phyloP scores from a whole-genome alignment of 73 alveolate species.

The Tetrahymena thermophila region DNA sequence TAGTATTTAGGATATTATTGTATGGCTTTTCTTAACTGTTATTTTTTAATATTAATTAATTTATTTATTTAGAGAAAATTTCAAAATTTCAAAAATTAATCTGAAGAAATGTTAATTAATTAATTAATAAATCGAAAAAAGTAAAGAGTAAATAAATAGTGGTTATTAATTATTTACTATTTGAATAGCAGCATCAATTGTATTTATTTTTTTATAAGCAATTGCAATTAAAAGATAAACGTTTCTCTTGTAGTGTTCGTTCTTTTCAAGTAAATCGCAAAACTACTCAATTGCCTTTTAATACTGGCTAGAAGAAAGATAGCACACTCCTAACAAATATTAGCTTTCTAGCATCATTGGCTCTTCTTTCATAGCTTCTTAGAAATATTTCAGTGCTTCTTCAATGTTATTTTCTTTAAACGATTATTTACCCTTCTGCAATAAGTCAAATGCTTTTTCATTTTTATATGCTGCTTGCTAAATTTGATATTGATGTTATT shows the following conservation, averaged over 20 bases:
- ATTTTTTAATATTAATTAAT: not conserved
- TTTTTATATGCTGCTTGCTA: not conserved
- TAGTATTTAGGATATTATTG: slow-evolving; percentile 48
- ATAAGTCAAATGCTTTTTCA: not conserved
- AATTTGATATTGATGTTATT: not conserved
- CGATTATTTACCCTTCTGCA: not conserved
- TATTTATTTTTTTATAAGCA: slow-evolving; percentile 19
- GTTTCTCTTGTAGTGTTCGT: slow-evolving; percentile 16
- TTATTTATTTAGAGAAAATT: slow-evolving; percentile 19
- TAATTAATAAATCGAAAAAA: not conserved
- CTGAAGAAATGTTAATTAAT: not conserved
- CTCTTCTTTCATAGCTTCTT: not conserved
- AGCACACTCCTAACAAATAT: not conserved
- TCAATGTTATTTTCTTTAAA: not conserved
- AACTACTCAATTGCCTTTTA: not conserved
- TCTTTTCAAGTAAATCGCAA: not conserved
- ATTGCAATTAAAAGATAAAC: slow-evolving; percentile 42
- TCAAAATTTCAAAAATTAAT: not conserved
- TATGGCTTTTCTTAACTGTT: slow-evolving; percentile 41
- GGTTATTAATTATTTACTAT: slow-evolving; percentile 5
- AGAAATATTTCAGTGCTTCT: not conserved
- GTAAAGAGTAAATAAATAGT: not conserved
- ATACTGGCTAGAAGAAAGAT: not conserved
- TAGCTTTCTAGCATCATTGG: not conserved
- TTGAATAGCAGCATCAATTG: slow-evolving; percentile 5